Evolutionary conservation across 78 protist genomes (phyloP), one percentile per base, ranked within the genome.

Genomic region (Cavenderia fasciculata): DNA sequence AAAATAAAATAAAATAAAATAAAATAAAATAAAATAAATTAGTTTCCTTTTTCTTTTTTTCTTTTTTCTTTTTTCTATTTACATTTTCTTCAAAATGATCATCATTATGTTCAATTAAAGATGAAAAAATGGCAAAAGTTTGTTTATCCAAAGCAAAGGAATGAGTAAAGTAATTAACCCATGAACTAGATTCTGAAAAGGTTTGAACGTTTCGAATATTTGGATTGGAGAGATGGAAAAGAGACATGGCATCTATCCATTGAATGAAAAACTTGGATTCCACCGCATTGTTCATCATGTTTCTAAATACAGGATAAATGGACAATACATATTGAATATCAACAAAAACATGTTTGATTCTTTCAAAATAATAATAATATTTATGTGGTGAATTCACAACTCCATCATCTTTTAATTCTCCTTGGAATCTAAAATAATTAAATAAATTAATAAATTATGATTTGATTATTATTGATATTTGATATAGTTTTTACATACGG

Each of bases 191-290:
- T 27, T 74, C 84, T 11, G 5, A 1, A 57, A 40, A 74, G 2
- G 2, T 2, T n/a, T n/a, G n/a, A n/a, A n/a, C n/a, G n/a, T n/a
- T 7, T 31, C 84, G 6, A n/a, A 74, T 27, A 41, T 74, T 74
- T 33, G 31, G 51, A 74, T 74, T 52, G 2, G 68, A 4, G 11
- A 74, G 34, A 57, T 74, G 84, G 18, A 56, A 57, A 8, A 74
- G 16, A 25, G 49, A 16, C 27, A 59, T 4, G 25, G 33, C 4
- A 4, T 12, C 4, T 6, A 59, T 11, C 65, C 68, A 74, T 33
- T 74, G 43, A 14, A 2, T 18, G 4, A 36, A 57, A 41, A 1
- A 38, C 4, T 34, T 23, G 41, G 36, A 7, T 31, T 40, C 25
- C 1, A 47, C 51, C 1, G 2, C 2, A 27, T 57, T 57, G 27